phyloP scores from a whole-genome alignment of 208 protist species.

The Balamuthia mandrillaris region DNA sequence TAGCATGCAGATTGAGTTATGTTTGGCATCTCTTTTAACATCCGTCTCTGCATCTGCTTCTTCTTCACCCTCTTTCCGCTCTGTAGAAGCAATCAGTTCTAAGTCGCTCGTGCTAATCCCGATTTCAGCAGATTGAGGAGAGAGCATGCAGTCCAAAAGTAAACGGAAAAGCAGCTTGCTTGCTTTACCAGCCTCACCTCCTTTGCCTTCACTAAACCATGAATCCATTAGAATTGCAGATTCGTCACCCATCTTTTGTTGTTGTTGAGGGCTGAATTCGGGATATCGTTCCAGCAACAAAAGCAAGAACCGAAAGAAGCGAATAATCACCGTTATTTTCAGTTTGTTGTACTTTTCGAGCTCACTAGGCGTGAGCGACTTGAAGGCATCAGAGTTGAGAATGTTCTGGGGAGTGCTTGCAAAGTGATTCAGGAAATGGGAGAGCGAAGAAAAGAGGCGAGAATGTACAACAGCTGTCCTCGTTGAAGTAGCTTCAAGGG shows the following conservation, averaged over 20 bases:
- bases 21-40: no score
- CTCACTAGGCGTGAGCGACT: slow-evolving; percentile 49
- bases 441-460: background rate
- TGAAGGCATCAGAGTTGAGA: slow-evolving; percentile 11
- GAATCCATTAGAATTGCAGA: background rate
- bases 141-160: no score
- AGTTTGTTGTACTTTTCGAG: slow-evolving; percentile 49
- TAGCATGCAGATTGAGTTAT: no score
- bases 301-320: slow-evolving; percentile 51
- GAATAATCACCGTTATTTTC: slow-evolving; percentile 44
- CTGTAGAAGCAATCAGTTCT: no score
- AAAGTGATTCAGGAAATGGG: slow-evolving; percentile 22
- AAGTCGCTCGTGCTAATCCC: no score
- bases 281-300: slow-evolving; percentile 57
- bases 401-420: slow-evolving; percentile 16
- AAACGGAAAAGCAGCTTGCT: no score
- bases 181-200: no score
- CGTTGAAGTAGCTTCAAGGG: background rate
- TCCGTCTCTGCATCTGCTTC: no score
- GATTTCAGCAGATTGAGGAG: no score
- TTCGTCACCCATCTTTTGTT: background rate
- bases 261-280: no score
- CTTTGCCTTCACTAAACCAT: no score
- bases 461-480: background rate
- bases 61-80: no score